Evolutionary conservation across 345 rosid species (phyloP).

Genomic region (Geranium brycei): DNA sequence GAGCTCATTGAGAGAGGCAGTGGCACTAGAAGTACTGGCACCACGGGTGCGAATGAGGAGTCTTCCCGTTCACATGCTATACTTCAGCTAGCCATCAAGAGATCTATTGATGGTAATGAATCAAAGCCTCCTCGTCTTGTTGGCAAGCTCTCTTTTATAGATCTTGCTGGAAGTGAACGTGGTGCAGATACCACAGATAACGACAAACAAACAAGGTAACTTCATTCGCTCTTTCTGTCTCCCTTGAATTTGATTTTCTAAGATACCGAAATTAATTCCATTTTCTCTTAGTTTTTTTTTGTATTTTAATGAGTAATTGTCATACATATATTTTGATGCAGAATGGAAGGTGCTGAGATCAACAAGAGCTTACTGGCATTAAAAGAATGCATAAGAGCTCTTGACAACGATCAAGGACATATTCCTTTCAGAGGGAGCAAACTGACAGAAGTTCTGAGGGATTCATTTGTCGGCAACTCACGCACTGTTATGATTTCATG

Average conservation of each 20-base stretch:
- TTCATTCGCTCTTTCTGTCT: constrained; percentile 1
- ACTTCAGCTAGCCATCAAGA: constrained; percentile 91
- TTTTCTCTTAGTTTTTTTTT: background rate
- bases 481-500: constrained; percentile 98
- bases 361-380: constrained; percentile 93
- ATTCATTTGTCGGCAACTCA: constrained; percentile 92
- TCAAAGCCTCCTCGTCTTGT: constrained; percentile 82
- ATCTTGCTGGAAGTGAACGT: constrained; percentile 99
- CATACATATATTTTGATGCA: constrained; percentile 18
- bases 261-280: background rate
- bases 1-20: constrained; percentile 92
- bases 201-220: constrained; percentile 89
- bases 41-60: constrained; percentile 98
- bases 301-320: constrained; percentile 9
- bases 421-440: constrained; percentile 99
- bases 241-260: background rate
- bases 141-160: constrained; percentile 94
- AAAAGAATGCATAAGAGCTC: constrained; percentile 99
- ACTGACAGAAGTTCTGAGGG: constrained; percentile 94
- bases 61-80: constrained; percentile 98
- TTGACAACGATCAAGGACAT: constrained; percentile 97
- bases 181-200: constrained; percentile 99
- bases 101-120: constrained; percentile 63
- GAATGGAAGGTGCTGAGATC: constrained; percentile 99
- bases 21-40: constrained; percentile 88